A percentile compares a stretch with the other conserved stretches of the same genome.
Conservation (phyloP, 306 rosid species). For the Sicyos edulis region DNA sequence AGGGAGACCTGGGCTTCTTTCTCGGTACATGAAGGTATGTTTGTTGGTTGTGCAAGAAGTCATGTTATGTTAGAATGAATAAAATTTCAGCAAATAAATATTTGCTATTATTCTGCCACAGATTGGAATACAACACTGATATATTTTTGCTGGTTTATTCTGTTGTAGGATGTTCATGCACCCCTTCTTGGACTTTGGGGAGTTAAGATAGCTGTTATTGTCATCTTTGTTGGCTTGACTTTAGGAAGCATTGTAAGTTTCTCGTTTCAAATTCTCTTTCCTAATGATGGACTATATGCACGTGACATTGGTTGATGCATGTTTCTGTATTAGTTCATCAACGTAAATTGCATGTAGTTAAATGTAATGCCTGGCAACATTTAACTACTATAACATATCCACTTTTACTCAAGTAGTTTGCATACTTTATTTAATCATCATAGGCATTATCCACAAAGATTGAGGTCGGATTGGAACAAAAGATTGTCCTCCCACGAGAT, state of each 20-base stretch:
- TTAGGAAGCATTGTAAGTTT: conserved; percentile 88
- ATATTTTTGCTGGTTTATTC: conserved; percentile 15
- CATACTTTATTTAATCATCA: conserved; percentile 15
- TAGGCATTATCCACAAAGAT: conserved; percentile 82
- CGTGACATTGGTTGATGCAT: neutral
- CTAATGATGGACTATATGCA: neutral
- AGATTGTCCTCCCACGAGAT: conserved; percentile 95
- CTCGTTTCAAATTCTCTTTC: conserved; percentile 14
- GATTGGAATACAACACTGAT: neutral
- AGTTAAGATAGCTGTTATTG: conserved; percentile 63
- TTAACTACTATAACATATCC: neutral
- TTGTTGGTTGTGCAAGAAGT: conserved; percentile 11
- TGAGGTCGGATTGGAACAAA: conserved; percentile 88
- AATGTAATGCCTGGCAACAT: conserved; percentile 6
- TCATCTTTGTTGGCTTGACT: conserved; percentile 63
- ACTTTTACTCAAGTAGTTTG: conserved; percentile 19
- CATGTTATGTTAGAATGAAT: neutral
- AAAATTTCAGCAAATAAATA: neutral
- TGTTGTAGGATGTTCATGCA: conserved; percentile 75
- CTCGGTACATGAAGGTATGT: conserved; percentile 80
- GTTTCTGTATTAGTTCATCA: neutral
- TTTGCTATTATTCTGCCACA: conserved; percentile 10
- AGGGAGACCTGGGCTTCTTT: conserved; percentile 59
- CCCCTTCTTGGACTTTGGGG: conserved; percentile 82
- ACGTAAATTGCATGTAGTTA: neutral